phyloP scores from a whole-genome alignment of 129 eudicot genomes.

The Chrysanthemum makinoi region DNA sequence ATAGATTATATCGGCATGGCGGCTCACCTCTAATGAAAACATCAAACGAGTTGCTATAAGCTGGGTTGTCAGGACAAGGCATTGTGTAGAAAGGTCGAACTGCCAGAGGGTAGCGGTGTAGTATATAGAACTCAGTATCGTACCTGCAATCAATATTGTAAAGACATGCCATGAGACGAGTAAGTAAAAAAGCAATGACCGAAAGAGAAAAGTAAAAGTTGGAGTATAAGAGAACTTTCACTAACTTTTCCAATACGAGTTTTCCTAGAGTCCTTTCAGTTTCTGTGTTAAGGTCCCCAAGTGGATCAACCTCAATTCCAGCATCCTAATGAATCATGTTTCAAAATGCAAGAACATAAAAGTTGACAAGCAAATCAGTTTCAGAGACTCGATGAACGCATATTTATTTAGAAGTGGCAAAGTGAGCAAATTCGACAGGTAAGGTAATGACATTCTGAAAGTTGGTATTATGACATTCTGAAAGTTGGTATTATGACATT shows the following conservation, averaged over 20 bases:
- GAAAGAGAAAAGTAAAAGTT: neutral
- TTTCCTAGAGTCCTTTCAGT: constrained; percentile 73
- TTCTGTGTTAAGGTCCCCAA: constrained; percentile 93
- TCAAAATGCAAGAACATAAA: neutral
- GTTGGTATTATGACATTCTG: too few relatives aligned
- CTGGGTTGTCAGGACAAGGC: constrained; percentile 65
- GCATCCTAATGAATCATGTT: constrained; percentile 58
- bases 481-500: too few relatives aligned
- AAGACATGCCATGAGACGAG: too few relatives aligned
- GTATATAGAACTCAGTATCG: constrained; percentile 85
- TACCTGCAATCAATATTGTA: constrained; percentile 41
- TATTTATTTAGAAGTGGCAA: neutral
- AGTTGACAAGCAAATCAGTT: neutral
- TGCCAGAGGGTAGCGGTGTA: constrained; percentile 80
- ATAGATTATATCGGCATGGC: neutral
- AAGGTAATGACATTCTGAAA: too few relatives aligned
- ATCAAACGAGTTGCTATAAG: constrained; percentile 88
- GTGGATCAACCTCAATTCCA: constrained; percentile 84
- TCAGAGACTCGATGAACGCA: neutral
- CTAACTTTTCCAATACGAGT: constrained; percentile 76
- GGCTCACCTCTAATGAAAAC: constrained; percentile 73
- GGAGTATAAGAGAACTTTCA: neutral
- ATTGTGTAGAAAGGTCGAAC: constrained; percentile 93
- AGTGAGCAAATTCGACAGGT: neutral
- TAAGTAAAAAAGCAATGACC: too few relatives aligned